phyloP scores from a whole-genome alignment of 2,329 filamentous ascomycete genomes.

The Colletotrichum sp. region DNA sequence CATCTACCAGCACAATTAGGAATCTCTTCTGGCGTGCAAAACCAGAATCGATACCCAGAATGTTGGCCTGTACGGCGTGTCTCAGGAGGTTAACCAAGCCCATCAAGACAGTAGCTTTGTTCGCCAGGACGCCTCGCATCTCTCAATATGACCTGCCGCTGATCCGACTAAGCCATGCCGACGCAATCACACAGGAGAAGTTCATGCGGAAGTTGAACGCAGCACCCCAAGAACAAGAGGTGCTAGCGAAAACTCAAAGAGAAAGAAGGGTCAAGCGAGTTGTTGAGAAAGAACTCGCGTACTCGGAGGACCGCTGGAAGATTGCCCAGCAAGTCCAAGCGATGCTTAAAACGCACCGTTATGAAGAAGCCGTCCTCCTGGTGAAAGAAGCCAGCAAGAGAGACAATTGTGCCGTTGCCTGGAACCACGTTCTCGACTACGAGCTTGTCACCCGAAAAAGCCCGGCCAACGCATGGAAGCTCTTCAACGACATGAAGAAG shows the following conservation, averaged over 20 bases:
- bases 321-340: slow-evolving; percentile 71
- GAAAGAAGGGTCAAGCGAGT: slow-evolving; percentile 36
- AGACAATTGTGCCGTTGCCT: slow-evolving; percentile 74
- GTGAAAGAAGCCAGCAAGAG: slow-evolving; percentile 72
- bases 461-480: slow-evolving; percentile 71
- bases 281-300: slow-evolving; percentile 62
- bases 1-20: not conserved
- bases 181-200: slow-evolving; percentile 1
- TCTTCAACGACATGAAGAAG: slow-evolving; percentile 99
- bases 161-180: not conserved
- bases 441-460: slow-evolving; percentile 62
- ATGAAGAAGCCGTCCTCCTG: slow-evolving; percentile 71
- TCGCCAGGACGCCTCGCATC: not conserved
- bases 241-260: slow-evolving; percentile 22
- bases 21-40: not conserved
- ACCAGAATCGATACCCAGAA: not conserved
- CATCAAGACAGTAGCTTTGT: not conserved
- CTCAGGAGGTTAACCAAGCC: not conserved
- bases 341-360: slow-evolving; percentile 63
- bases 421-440: slow-evolving; percentile 86
- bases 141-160: not conserved
- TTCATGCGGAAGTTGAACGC: not conserved
- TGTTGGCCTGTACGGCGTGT: not conserved
- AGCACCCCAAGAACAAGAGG: not conserved
- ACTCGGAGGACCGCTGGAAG: slow-evolving; percentile 73